Evolutionary conservation across 2,329 filamentous ascomycete species (phyloP), one percentile per base, ranked within the genome.

Genomic region (Xylaria sp.): DNA sequence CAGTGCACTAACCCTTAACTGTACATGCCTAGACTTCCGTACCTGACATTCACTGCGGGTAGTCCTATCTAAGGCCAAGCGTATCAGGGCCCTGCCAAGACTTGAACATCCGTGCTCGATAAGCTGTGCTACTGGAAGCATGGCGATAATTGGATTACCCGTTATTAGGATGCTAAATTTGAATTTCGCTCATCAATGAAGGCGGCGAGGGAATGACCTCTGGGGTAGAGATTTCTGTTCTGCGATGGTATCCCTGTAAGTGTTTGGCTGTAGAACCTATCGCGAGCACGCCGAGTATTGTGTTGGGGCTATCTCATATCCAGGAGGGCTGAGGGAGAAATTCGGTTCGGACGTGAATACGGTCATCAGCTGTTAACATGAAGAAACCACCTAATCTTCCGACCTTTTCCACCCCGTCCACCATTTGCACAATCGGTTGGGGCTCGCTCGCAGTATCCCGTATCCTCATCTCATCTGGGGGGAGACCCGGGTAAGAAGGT

Each of bases 381-480:
- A 66, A 70, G 40, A 72, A 72, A 5, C 65, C 67, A 3, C 57
- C 65, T 31, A 65, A 58, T 46, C 65, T 69, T 15, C 67, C 68
- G 8, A 48, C 41, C 13, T 51, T 49, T 37, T 68, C 59, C 17
- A 37, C 53, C 1, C 69, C 69, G 7, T 61, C 49, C 7, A 61
- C 62, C 11, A 54, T 48, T 29, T 64, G 62, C 11, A 62, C n/a
- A 9, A 53, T 38, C 3, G 58, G 48, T 7, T 62, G 33, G 7
- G 65, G 64, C n/a, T 66, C 56, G 10, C 60, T 68, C 3, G 64
- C 62, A 13, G 65, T 63, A 40, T 73, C 71, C 19, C 69, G 66
- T 47, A 73, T 57, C 29, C 73, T 69, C 44, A 55, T 62, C 43
- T 68, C 71, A 35, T 74, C 73, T 3, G 69, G 62, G 0, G 73